Percentiles rank a stretch among this genome's conserved stretches.
phyloP scores from a whole-genome alignment of 345 rosid species.

The Laguncularia racemosa region DNA sequence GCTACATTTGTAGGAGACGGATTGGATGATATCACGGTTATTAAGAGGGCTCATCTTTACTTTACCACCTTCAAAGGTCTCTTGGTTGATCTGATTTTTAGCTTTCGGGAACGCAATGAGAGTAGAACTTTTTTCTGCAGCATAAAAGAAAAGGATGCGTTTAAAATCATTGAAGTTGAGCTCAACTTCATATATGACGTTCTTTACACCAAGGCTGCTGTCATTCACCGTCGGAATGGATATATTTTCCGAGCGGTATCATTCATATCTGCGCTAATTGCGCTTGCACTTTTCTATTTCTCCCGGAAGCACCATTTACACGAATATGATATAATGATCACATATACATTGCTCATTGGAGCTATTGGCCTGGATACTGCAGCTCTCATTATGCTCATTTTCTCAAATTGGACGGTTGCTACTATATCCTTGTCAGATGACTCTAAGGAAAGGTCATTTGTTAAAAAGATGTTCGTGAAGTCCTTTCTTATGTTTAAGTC shows the following conservation, averaged over 20 bases:
- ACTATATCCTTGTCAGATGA: background rate
- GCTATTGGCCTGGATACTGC: slow-evolving; percentile 12
- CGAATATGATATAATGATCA: background rate
- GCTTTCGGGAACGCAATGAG: slow-evolving; percentile 37
- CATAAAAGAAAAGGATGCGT: slow-evolving; percentile 21
- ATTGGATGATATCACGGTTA: slow-evolving; percentile 20
- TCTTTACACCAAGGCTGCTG: slow-evolving; percentile 36
- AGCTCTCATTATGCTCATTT: background rate
- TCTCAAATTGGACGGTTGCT: slow-evolving; percentile 15
- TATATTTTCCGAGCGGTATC: slow-evolving; percentile 5
- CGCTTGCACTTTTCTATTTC: background rate
- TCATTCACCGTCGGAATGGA: slow-evolving; percentile 23
- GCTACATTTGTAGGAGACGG: background rate
- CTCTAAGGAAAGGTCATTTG: background rate
- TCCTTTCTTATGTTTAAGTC: background rate
- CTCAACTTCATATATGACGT: slow-evolving; percentile 52
- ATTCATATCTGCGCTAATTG: background rate
- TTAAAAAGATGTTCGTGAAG: background rate
- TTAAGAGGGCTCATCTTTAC: slow-evolving; percentile 23
- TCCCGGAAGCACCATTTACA: background rate
- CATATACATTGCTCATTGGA: slow-evolving; percentile 7
- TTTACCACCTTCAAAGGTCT: slow-evolving; percentile 39
- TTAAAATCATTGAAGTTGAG: slow-evolving; percentile 43
- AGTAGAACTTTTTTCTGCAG: slow-evolving; percentile 29
- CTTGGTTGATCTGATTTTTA: slow-evolving; percentile 40